phyloP scores from a whole-genome alignment of 768 basidiomycete species.

The Amyloporia xantha region DNA sequence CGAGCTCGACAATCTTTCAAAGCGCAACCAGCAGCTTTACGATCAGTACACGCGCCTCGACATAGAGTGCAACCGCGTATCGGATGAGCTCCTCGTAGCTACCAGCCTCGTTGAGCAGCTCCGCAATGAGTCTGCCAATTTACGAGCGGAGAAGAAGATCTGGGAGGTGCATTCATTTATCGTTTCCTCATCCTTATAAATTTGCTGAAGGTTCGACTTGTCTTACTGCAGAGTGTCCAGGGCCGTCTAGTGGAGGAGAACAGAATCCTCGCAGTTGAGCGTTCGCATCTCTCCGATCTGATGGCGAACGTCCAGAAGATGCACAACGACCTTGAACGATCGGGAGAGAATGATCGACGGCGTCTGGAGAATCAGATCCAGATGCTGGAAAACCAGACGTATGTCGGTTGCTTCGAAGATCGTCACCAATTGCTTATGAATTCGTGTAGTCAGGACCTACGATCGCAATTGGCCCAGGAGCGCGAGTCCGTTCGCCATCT shows the following conservation, averaged over 20 bases:
- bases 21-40: slow-evolving; percentile 65
- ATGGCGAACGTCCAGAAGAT: slow-evolving; percentile 88
- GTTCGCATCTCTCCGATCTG: slow-evolving; percentile 79
- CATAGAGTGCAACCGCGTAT: slow-evolving; percentile 62
- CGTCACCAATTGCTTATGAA: too few relatives aligned
- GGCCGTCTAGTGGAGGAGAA: slow-evolving; percentile 80
- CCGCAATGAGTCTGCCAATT: slow-evolving; percentile 79
- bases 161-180: slow-evolving; percentile 58
- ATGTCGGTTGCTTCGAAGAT: too few relatives aligned
- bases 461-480: slow-evolving; percentile 63
- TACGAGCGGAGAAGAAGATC: slow-evolving; percentile 89
- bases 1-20: slow-evolving; percentile 59
- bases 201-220: not conserved
- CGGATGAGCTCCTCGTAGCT: slow-evolving; percentile 56
- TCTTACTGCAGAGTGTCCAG: slow-evolving; percentile 71
- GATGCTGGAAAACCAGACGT: slow-evolving; percentile 76
- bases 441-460: slow-evolving; percentile 59
- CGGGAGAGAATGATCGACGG: slow-evolving; percentile 74
- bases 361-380: slow-evolving; percentile 77
- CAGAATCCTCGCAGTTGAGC: slow-evolving; percentile 68
- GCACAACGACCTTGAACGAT: slow-evolving; percentile 81
- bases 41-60: slow-evolving; percentile 72
- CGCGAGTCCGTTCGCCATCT: slow-evolving; percentile 68
- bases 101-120: slow-evolving; percentile 65
- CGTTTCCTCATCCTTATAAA: not conserved